phyloP scores from a whole-genome alignment of 1,284 basidiomycete genomes.

The Boletus holoroseus region DNA sequence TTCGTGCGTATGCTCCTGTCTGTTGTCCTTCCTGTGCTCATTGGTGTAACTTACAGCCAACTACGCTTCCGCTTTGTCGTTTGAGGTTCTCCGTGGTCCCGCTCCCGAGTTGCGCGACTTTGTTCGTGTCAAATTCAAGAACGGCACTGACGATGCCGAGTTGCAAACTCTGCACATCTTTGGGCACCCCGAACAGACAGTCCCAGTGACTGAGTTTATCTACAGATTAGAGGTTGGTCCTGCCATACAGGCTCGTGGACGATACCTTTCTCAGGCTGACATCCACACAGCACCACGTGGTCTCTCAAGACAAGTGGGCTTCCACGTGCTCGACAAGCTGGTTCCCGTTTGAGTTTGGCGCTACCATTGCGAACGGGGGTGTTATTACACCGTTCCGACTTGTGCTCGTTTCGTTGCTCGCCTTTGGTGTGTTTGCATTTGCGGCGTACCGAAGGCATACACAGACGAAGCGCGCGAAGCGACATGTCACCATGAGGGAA shows the following conservation, averaged over 20 bases:
- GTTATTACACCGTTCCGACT: conserved; percentile 30
- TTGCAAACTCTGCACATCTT: conserved; percentile 61
- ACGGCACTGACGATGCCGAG: conserved; percentile 56
- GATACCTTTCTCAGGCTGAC: neutral
- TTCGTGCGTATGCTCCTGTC: conserved; percentile 45
- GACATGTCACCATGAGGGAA: neutral
- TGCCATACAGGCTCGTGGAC: neutral
- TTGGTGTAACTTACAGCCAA: conserved; percentile 46
- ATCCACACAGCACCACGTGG: conserved; percentile 48
- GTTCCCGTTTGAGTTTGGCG: conserved; percentile 31
- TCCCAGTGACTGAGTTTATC: conserved; percentile 72
- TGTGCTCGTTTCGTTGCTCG: conserved; percentile 38
- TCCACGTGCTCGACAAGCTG: conserved; percentile 46
- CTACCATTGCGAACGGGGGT: conserved; percentile 22
- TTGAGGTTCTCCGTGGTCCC: conserved; percentile 69
- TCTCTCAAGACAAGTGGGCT: conserved; percentile 61
- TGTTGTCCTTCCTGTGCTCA: neutral
- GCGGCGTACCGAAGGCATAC: conserved; percentile 15
- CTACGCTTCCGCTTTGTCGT: conserved; percentile 69
- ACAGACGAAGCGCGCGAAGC: conserved; percentile 8
- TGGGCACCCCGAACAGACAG: conserved; percentile 52
- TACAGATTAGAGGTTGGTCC: conserved; percentile 60
- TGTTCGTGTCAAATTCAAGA: conserved; percentile 79
- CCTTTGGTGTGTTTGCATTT: conserved; percentile 36
- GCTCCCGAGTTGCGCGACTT: conserved; percentile 72